Evolutionary conservation across 306 rosid genomes (phyloP).

Genomic region (Sechiopsis laciniata): DNA sequence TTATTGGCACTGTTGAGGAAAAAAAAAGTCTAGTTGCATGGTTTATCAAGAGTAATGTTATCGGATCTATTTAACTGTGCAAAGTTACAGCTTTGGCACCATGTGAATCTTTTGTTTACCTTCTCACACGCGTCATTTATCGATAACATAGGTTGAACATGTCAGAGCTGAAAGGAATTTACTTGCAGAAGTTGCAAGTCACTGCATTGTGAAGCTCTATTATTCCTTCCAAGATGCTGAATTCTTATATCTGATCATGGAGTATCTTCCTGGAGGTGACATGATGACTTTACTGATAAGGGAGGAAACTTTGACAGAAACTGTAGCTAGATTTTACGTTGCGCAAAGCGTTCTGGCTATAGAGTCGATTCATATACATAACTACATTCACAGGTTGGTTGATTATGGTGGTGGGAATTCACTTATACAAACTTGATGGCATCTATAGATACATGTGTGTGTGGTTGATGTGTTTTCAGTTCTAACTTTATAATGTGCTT

Average conservation of each 20-base stretch:
- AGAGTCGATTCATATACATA: too few species aligned
- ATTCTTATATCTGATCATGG: too few species aligned
- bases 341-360: too few species aligned
- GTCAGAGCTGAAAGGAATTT: too few species aligned
- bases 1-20: background rate
- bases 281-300: too few species aligned
- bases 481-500: constrained; percentile 18
- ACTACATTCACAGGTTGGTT: constrained; percentile 43
- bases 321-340: too few species aligned
- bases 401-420: constrained; percentile 1
- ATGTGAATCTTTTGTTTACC: background rate
- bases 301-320: too few species aligned
- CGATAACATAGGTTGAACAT: background rate
- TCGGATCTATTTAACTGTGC: background rate
- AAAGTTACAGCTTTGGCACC: background rate
- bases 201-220: too few species aligned
- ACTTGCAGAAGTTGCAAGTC: too few species aligned
- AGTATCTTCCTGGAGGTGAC: too few species aligned
- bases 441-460: constrained; percentile 4
- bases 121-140: constrained; percentile 13
- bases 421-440: background rate
- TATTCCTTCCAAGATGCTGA: too few species aligned
- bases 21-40: background rate
- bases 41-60: background rate
- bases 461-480: background rate